Base-by-base conservation (phyloP, 202 grass and related monocot genomes). In the Digitaria exilis region DNA sequence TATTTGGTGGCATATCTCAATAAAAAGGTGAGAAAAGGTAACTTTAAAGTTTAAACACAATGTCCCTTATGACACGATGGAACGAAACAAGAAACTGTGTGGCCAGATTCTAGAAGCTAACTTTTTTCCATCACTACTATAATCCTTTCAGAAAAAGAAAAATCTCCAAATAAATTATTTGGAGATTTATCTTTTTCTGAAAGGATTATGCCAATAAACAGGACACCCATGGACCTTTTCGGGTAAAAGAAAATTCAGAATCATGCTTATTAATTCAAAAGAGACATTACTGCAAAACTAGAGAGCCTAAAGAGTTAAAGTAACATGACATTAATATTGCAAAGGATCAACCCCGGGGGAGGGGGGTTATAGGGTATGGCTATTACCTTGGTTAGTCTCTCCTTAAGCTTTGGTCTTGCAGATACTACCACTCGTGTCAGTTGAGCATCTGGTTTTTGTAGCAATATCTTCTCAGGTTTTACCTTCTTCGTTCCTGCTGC, bases 321-420 rank as follows among this genome's bases (percentile, higher is more conserved):
- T 30, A 62, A 63, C 21, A 29, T 3, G 28, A 50, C 18, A 64
- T 48, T 69, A 84, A 76, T 16, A 32, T 60, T 6, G 54, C 51
- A 80, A 60, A 34, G 44, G 21, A 64, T 19, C 41, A 80, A 61
- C 6, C 12, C 2, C 9, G 9, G 7, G 39, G 30, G 37, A 39
- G 37, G 37, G 37, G 37, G 37, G 37, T 39, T 39, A 39, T 39
- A 7, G 37, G 21, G 11, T 25, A 37, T n/a, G 29, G 10, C 3
- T n/a, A 85, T 87, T 88, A 97, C 94, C 94, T 94, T 97, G 59
- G 89, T 85, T 7, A 97, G 73, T 70, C 87, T 86, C 79, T 91
- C 82, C 61, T 89, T 97, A 25, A 94, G 83, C 85, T 90, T 94
- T 74, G 82, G 55, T 63, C 83, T 82, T 77, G 84, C 76, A 56